Evolutionary conservation across 78 protist genomes (phyloP).

Genomic region (Dictyostelium intermedium): DNA sequence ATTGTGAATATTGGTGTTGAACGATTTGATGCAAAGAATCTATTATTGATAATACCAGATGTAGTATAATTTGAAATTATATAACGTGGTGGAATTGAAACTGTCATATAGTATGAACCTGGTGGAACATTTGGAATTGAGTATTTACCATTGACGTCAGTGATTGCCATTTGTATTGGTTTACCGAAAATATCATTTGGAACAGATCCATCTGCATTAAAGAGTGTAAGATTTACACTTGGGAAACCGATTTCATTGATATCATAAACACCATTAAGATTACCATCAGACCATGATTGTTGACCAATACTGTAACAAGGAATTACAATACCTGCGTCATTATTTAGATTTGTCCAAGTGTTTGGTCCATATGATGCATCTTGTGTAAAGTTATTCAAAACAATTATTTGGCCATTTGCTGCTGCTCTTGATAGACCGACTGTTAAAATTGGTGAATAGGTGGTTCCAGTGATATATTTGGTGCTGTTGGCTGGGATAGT

Average conservation of each 20-base stretch:
- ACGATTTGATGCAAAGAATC: background rate
- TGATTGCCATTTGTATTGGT: background rate
- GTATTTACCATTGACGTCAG: conserved; percentile 37
- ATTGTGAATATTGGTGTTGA: conserved; percentile 5
- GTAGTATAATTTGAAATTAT: background rate
- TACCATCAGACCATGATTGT: conserved; percentile 40
- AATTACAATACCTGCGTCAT: conserved; percentile 31
- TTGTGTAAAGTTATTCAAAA: background rate
- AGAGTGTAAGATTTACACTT: conserved; percentile 4
- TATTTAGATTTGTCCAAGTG: background rate
- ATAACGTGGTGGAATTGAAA: conserved; percentile 13
- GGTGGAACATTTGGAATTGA: conserved; percentile 14
- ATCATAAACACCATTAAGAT: conserved; percentile 45
- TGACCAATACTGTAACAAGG: conserved; percentile 35
- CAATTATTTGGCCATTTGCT: background rate
- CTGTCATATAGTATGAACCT: conserved; percentile 16
- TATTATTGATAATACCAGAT: background rate
- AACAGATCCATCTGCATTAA: background rate
- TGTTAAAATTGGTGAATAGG: background rate
- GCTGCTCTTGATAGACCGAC: background rate
- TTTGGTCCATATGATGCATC: background rate
- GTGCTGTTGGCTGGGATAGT: background rate
- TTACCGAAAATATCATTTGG: background rate
- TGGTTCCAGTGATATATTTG: background rate
- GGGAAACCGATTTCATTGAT: conserved; percentile 46